Base-by-base conservation (phyloP, 305 asterid genomes). In the Ilex paraguariensis region DNA sequence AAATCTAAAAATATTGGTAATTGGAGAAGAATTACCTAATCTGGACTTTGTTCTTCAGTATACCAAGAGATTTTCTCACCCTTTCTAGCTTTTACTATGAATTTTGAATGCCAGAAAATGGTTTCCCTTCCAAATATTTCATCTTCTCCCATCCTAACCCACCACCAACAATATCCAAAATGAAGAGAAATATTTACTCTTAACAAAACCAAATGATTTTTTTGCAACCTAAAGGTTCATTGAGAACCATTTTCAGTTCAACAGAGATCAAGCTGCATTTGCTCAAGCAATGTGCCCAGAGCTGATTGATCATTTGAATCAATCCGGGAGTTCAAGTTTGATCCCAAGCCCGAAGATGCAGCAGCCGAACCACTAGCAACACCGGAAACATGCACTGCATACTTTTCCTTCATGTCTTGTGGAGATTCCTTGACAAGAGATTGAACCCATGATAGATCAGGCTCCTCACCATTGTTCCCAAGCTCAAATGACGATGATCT, bases 391-490 rank as follows among this genome's bases (percentile, higher is more conserved):
- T 30, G 70, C 15, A 79, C 57, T 3, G 56, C 72, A 4, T 73
- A 63, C 62, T 73, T 77, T 54, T 87, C 95, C 61, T 76, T 76
- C 64, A 65, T 57, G 30, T 90, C 95, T 51, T 73, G 85, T 4
- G 93, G 84, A 61, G 91, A 75, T 73, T 91, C 97, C 62, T 76
- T 84, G 42, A 91, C 97, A 13, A 90, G 88, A 0, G 89, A 77
- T 48, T 90, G 95, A 63, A 90, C 95, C 97, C 97, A 90, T 6
- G 95, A 87, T 54, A 87, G 66, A 74, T 87, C 95, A 7, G 97
- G 97, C 66, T 84, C 97, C 75, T 84, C 96, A 12, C 76, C 84
- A 14, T 73, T 73, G 71, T 73, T 81, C 45, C 76, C 81, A 62
- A 66, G 72, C 76, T 90, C 96, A 15, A 75, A 85, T 15, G 97